Evolutionary conservation across 495 filamentous ascomycete species (phyloP).

Genomic region (Xylaria nigripes): DNA sequence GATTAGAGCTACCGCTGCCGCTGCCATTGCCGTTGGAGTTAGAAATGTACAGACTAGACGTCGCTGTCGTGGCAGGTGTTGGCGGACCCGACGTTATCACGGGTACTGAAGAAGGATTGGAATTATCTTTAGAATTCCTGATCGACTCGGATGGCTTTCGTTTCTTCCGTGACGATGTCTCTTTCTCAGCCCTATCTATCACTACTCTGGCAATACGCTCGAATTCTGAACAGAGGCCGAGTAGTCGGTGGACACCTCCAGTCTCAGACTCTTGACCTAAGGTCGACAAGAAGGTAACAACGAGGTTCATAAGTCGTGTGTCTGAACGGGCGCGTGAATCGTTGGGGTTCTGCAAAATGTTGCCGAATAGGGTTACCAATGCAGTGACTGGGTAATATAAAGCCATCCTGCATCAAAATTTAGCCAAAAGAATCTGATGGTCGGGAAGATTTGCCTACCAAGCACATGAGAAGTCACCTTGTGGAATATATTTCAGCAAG

Average conservation of each 20-base stretch:
- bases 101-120: constrained; percentile 9
- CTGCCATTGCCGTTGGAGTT: too few relatives aligned
- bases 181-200: constrained; percentile 81
- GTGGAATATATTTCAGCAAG: constrained; percentile 89
- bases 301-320: constrained; percentile 81
- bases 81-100: constrained; percentile 14
- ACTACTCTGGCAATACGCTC: constrained; percentile 90
- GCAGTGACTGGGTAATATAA: constrained; percentile 96
- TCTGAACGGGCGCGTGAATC: constrained; percentile 83
- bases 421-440: constrained; percentile 14
- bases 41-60: constrained; percentile 19
- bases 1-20: constrained; percentile 6
- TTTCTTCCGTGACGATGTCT: constrained; percentile 67
- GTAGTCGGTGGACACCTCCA: constrained; percentile 84
- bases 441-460: constrained; percentile 56
- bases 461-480: constrained; percentile 89
- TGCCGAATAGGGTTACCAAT: constrained; percentile 90
- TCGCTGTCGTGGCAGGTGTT: constrained; percentile 24
- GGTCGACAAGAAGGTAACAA: constrained; percentile 75
- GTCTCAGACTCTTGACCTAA: constrained; percentile 70
- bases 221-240: constrained; percentile 87
- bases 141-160: constrained; percentile 56
- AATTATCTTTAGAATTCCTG: constrained; percentile 11
- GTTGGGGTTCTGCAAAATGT: constrained; percentile 92
- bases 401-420: constrained; percentile 59